Base-by-base conservation (phyloP, 306 rosid genomes). In the Cucurbita maxima region DNA sequence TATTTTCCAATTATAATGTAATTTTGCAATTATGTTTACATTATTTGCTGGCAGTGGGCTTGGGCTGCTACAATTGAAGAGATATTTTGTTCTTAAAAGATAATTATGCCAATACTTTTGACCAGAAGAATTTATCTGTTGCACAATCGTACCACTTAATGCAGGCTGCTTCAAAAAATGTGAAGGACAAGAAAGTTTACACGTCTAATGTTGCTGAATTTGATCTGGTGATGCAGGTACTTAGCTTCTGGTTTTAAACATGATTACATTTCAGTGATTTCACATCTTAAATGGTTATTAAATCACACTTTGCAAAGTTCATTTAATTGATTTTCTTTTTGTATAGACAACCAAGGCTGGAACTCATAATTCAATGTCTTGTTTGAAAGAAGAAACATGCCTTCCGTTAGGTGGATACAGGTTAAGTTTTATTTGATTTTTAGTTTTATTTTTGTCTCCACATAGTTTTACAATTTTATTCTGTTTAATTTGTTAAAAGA, bases 391-490 rank as follows among this genome's bases (percentile, higher is more conserved):
- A 79, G 82, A 48, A 76, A 81, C 91, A 13, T 92, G 98, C 78
- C 93, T 88, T 76, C 98, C 98, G 22, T 86, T 92, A 86, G 96
- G 98, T 79, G 98, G 98, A 88, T 92, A 90, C 96, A 92, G 98
- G 96, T 90, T 67, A 67, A 83, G 80, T 76, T 79, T 83, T 60
- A 16, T 40, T 79, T 82, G 52, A 53, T 76, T 44, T 58, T 10
- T 66, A 30, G 3, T 30, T 30, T 30, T 30, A 30, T 78, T 38
- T 54, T 7, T 4, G 10, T 53, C 74, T 16, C 44, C 61, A 69
- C 72, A 66, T 53, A 19, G n/a, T 71, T n/a, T 71, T 52, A 52
- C 47, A 50, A 51, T 50, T 5, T 15, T 18, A 34, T n/a, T 36
- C 16, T 37, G 76, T 72, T 72, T 13, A 38, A 58, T 74, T 25